Conservation (phyloP, 495 filamentous ascomycete species). For the Lepraria neglecta region DNA sequence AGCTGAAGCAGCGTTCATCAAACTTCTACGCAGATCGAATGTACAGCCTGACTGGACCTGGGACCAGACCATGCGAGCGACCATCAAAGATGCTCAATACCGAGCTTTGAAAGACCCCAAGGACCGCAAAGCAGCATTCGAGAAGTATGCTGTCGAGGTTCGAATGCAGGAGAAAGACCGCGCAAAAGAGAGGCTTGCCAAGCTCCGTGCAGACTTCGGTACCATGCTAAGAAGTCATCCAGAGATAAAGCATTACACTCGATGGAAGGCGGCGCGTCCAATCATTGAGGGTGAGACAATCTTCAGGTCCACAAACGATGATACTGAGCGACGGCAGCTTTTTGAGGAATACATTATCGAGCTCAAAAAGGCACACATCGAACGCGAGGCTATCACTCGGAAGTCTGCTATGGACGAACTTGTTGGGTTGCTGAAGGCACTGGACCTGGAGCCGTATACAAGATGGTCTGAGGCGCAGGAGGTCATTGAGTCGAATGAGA, state of each 20-base stretch:
- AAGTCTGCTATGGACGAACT: conserved; percentile 85
- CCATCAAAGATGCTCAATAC: conserved; percentile 92
- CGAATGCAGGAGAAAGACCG: conserved; percentile 89
- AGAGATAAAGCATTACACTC: conserved; percentile 95
- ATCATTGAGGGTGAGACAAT: conserved; percentile 95
- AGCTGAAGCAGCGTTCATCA: conserved; percentile 89
- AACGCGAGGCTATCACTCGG: conserved; percentile 62
- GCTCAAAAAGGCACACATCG: conserved; percentile 68
- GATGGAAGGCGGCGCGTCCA: conserved; percentile 92
- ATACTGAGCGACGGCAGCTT: conserved; percentile 81
- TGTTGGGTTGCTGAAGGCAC: conserved; percentile 68
- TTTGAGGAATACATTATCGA: conserved; percentile 91
- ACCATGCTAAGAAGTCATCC: conserved; percentile 95
- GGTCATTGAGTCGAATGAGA: conserved; percentile 69
- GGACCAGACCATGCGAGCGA: conserved; percentile 80
- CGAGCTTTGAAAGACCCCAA: conserved; percentile 89
- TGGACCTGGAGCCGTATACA: conserved; percentile 87
- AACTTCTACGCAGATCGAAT: conserved; percentile 75
- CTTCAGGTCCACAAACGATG: conserved; percentile 83
- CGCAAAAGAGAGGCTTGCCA: conserved; percentile 88
- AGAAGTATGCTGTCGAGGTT: conserved; percentile 90
- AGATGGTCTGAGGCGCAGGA: conserved; percentile 88
- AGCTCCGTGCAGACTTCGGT: conserved; percentile 87
- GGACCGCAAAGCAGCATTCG: conserved; percentile 85
- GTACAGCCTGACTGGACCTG: conserved; percentile 89